Percentiles rank a stretch among this genome's conserved stretches.
Evolutionary conservation across 805 yeast genomes (phyloP).

Genomic region (Lachancea fermentati): DNA sequence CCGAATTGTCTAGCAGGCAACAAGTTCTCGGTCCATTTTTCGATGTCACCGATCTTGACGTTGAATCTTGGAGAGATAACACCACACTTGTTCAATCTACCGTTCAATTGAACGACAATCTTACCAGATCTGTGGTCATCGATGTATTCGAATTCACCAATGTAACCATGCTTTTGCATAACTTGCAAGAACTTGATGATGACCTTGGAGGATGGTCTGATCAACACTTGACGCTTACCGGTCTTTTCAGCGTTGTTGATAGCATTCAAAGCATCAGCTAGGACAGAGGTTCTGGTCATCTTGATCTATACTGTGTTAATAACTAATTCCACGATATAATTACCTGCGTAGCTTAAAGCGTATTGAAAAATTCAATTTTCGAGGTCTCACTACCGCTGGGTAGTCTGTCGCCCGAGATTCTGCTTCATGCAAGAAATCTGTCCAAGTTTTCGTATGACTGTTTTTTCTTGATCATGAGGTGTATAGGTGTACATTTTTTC

Average conservation of each 20-base stretch:
- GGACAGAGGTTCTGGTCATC: constrained; percentile 97
- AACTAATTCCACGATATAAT: no score
- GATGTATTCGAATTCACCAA: constrained; percentile 96
- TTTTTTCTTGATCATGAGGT: neutral
- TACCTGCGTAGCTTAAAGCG: no score
- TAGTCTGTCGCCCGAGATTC: no score
- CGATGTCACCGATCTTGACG: constrained; percentile 89
- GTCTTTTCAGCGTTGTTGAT: constrained; percentile 98
- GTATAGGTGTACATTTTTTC: neutral
- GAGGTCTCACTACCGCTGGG: no score
- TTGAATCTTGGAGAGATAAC: constrained; percentile 98
- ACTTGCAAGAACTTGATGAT: constrained; percentile 93
- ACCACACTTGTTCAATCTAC: constrained; percentile 98
- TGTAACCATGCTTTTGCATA: constrained; percentile 96
- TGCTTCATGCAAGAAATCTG: no score
- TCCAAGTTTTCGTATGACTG: neutral
- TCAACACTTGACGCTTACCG: constrained; percentile 97
- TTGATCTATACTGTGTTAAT: no score
- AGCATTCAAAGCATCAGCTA: constrained; percentile 96
- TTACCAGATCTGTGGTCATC: constrained; percentile 99
- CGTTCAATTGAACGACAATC: constrained; percentile 92
- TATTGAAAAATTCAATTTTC: no score
- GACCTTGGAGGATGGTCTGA: constrained; percentile 98
- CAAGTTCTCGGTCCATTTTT: constrained; percentile 97
- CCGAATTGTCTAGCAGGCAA: constrained; percentile 99